Evolutionary conservation across 2,329 filamentous ascomycete species (phyloP).

Genomic region (Fusarium coicis): DNA sequence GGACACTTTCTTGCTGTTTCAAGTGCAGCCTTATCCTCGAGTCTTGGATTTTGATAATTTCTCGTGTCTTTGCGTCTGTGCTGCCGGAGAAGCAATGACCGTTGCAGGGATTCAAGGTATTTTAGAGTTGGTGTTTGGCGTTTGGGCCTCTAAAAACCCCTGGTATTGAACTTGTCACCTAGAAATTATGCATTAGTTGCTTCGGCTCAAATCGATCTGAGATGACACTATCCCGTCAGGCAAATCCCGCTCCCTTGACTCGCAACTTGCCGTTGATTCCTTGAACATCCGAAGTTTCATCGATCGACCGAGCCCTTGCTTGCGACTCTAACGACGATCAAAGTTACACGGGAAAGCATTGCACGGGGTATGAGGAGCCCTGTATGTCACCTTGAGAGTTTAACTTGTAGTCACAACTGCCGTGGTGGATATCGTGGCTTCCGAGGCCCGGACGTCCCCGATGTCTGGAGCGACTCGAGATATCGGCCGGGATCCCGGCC

Average conservation of each 20-base stretch:
- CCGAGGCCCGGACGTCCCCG: background rate
- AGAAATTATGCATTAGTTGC: background rate
- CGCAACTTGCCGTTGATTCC: background rate
- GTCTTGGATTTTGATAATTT: background rate
- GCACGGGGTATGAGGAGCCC: background rate
- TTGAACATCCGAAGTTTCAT: background rate
- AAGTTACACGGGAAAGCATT: background rate
- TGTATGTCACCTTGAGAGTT: background rate
- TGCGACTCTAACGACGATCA: background rate
- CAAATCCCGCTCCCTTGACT: background rate
- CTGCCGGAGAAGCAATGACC: background rate
- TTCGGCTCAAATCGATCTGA: background rate
- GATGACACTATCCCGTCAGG: background rate
- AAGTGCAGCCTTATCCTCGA: background rate
- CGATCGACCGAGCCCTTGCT: conserved; percentile 1
- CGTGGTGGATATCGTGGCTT: background rate
- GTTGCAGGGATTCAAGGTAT: background rate
- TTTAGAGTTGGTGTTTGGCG: background rate
- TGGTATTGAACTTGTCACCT: conserved; percentile 1
- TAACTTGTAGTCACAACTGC: background rate
- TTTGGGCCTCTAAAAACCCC: background rate
- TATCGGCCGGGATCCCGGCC: background rate
- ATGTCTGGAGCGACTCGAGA: background rate
- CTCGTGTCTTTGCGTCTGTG: background rate
- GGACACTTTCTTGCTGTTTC: background rate